These are phyloP conservation scores for Xylaria sp. DNA, from an alignment of 2,329 filamentous ascomycete species.

Conservation along the genomic window DNA sequence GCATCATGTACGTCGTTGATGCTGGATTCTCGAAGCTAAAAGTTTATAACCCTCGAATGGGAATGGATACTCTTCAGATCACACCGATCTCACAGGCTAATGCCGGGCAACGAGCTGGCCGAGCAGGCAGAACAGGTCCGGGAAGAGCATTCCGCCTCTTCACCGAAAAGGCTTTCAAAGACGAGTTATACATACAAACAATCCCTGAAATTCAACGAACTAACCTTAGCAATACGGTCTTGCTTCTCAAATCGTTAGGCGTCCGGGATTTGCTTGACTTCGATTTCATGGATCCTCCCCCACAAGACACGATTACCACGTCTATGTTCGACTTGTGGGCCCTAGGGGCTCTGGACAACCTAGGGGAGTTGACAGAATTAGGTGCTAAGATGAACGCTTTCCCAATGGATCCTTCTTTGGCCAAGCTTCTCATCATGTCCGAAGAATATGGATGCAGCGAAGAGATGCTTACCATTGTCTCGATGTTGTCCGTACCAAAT, in stretches of 20 bases:
- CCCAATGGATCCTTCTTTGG: conserved; percentile 95
- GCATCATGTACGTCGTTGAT: conserved; percentile 99
- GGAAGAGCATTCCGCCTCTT: conserved; percentile 95
- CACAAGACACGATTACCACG: conserved; percentile 96
- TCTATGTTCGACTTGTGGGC: conserved; percentile 98
- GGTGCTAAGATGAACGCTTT: conserved; percentile 96
- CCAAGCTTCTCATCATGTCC: conserved; percentile 92
- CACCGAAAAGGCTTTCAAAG: conserved; percentile 93
- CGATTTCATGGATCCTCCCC: conserved; percentile 98
- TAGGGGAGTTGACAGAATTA: conserved; percentile 88
- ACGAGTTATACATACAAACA: conserved; percentile 95
- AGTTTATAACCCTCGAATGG: conserved; percentile 98
- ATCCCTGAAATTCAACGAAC: conserved; percentile 98
- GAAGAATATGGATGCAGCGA: conserved; percentile 92
- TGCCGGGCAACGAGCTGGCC: conserved; percentile 89
- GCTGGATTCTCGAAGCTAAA: conserved; percentile 97
- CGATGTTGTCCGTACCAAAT: conserved; percentile 95
- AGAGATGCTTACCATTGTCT: conserved; percentile 98
- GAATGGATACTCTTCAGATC: conserved; percentile 98
- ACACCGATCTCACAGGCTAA: conserved; percentile 98
- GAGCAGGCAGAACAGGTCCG: conserved; percentile 92
- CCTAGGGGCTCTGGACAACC: conserved; percentile 89
- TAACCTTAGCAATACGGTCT: conserved; percentile 92
- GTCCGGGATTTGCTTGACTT: conserved; percentile 96
- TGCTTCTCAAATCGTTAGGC: conserved; percentile 92